phyloP scores from a whole-genome alignment of 2,329 filamentous ascomycete species.

The Nothophoma quercina region DNA sequence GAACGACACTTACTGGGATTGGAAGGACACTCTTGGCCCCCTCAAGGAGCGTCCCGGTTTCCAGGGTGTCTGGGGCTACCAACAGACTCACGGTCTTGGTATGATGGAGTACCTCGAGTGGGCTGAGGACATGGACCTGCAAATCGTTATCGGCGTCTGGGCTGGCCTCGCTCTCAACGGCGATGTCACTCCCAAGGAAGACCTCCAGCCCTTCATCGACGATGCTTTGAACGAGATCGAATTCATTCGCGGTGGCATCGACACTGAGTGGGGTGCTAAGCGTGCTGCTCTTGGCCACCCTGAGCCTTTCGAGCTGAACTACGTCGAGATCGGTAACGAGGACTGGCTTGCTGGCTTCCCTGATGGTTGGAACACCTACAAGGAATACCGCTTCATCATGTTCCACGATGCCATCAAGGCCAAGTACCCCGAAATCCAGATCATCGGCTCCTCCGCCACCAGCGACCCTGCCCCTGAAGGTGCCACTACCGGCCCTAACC shows the following conservation, averaged over 20 bases:
- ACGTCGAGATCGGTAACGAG: constrained; percentile 51
- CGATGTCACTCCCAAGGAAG: constrained; percentile 44
- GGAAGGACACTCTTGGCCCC: constrained; percentile 61
- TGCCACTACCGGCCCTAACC: constrained; percentile 48
- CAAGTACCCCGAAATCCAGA: constrained; percentile 45
- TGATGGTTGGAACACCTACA: constrained; percentile 38
- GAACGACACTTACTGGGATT: constrained; percentile 44
- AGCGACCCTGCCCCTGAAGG: constrained; percentile 36
- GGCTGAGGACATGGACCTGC: constrained; percentile 56
- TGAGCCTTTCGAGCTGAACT: constrained; percentile 48
- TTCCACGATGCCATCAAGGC: constrained; percentile 46
- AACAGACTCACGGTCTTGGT: constrained; percentile 55
- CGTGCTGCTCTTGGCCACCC: constrained; percentile 48
- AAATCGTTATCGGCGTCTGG: constrained; percentile 54
- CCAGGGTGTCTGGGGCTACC: constrained; percentile 55
- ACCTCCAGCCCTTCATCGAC: constrained; percentile 49
- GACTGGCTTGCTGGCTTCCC: constrained; percentile 47
- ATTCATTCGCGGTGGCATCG: constrained; percentile 39
- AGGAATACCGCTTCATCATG: constrained; percentile 43
- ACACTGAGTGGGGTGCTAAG: constrained; percentile 45
- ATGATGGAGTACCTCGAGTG: constrained; percentile 59
- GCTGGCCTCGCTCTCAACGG: constrained; percentile 56
- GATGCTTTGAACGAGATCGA: constrained; percentile 50
- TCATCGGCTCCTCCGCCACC: constrained; percentile 44
- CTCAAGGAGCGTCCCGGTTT: constrained; percentile 58